phyloP scores from a whole-genome alignment of 495 filamentous ascomycete species.

The Penicillium egyptiacum region DNA sequence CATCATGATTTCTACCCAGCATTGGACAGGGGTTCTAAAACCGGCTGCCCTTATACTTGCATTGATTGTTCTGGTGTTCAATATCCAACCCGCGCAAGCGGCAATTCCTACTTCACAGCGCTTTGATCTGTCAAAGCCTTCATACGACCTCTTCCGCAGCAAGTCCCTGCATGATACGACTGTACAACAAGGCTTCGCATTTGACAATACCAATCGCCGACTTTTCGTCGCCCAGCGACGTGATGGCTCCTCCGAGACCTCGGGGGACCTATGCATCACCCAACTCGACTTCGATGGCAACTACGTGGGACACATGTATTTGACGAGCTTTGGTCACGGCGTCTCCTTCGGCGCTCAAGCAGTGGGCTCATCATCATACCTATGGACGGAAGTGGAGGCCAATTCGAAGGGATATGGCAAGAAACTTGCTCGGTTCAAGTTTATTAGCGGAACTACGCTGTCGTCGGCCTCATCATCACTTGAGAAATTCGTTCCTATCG shows the following conservation, averaged over 20 bases:
- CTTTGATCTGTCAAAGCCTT: constrained; percentile 19
- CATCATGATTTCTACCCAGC: not conserved
- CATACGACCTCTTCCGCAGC: constrained; percentile 20
- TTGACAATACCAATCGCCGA: constrained; percentile 26
- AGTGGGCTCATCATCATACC: constrained; percentile 19
- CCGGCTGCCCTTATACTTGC: not conserved
- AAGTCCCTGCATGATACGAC: constrained; percentile 18
- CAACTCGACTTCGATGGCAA: constrained; percentile 26
- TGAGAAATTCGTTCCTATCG: constrained; percentile 6
- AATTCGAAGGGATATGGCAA: constrained; percentile 23
- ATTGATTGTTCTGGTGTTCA: constrained; percentile 4
- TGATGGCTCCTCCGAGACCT: constrained; percentile 11
- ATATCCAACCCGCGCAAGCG: constrained; percentile 1
- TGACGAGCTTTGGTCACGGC: constrained; percentile 22
- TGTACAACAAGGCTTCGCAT: constrained; percentile 25
- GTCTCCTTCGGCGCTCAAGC: constrained; percentile 21
- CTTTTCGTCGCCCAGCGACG: constrained; percentile 21
- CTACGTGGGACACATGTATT: constrained; percentile 19
- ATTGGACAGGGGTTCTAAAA: not conserved
- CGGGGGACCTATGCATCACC: constrained; percentile 23
- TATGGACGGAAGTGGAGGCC: constrained; percentile 24
- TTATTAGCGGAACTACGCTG: constrained; percentile 14
- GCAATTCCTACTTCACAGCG: constrained; percentile 15
- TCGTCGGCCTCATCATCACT: not conserved
- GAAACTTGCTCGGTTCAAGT: constrained; percentile 22